Percentiles rank a stretch among this genome's conserved stretches.
Evolutionary conservation across 768 basidiomycete genomes (phyloP).

Genomic region (Phanerochaete carnosa): DNA sequence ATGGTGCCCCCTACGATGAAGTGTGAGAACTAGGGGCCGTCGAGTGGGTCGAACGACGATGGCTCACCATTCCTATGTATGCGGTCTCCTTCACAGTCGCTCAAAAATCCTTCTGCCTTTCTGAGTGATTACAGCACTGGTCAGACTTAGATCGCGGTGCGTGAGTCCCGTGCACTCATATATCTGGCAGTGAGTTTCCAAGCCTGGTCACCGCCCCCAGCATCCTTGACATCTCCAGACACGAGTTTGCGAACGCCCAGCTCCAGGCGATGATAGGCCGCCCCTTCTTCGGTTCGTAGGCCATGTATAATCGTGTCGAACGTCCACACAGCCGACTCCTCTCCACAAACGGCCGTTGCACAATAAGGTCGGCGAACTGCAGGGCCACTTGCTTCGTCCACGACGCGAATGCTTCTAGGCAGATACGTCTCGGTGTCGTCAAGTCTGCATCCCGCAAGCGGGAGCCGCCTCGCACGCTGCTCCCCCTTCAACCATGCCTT

Average conservation of each 20-base stretch:
- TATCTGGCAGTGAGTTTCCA: background rate
- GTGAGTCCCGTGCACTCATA: background rate
- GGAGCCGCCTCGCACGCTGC: background rate
- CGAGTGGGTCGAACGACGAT: too few species aligned
- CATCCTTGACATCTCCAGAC: conserved; percentile 3
- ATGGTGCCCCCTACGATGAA: conserved; percentile 13
- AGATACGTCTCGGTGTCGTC: background rate
- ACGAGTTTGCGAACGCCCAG: background rate
- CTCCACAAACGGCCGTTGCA: background rate
- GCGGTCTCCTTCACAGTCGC: conserved; percentile 7
- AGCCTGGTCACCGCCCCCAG: background rate
- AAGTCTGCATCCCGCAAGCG: background rate
- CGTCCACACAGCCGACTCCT: background rate
- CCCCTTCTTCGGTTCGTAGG: background rate
- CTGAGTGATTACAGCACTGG: background rate
- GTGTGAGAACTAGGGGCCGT: too few species aligned
- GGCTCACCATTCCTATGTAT: background rate
- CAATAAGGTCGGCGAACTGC: background rate
- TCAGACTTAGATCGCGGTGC: conserved; percentile 3
- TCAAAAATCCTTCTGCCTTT: background rate
- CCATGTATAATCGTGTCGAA: background rate
- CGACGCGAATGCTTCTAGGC: background rate
- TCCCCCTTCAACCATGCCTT: background rate
- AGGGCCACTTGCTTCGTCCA: background rate
- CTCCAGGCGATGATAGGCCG: conserved; percentile 1